Evolutionary conservation across 2,329 filamentous ascomycete genomes (phyloP), one percentile per base, ranked within the genome.

Genomic region (Colletotrichum sp.): DNA sequence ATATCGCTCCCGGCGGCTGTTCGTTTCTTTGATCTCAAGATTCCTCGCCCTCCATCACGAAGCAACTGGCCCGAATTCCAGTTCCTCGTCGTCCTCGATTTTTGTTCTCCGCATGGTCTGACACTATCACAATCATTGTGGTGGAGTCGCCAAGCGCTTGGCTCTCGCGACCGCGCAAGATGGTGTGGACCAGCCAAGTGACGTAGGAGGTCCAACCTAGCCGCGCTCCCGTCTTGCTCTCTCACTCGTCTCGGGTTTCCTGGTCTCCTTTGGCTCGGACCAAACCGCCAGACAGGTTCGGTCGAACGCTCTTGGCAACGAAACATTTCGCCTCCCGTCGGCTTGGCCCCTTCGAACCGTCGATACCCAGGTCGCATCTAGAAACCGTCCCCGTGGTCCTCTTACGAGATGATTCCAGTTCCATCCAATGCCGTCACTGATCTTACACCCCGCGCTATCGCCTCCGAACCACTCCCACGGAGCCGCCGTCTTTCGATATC

Each of bases 91-190:
- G 32, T 18, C 12, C 26, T 52, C 59, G 57, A 44, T 10, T 26
- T 60, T 28, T 59, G 16, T 39, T 62, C 28, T 69, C 32, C 44
- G 34, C 59, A 60, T 68, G 64, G 16, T 65, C 70, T 73, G 74
- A 76, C 70, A 69, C 49, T 28, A 36, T 69, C 74, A 74, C 49
- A 74, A 76, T 65, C 64, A 55, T 60, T 18, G 57, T 18, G 49
- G 74, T 74, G 74, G 74, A 24, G 65, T 65, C 59, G 74, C 74
- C 74, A 76, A 76, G 74, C 15, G 44, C 74, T 76, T 76, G 74
- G 74, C 70, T 52, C 71, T 74, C 18, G 34, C 34, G 74, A 76
- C 70, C 70, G 28, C 74, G 74, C 74, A 74, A 74, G 57, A 65
- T 74, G 70, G 70, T 76, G 74, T 68, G 74, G 74, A 64, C 70